Evolutionary conservation across 345 rosid species (phyloP), one percentile per base, ranked within the genome.

Genomic region (Murraya paniculata): DNA sequence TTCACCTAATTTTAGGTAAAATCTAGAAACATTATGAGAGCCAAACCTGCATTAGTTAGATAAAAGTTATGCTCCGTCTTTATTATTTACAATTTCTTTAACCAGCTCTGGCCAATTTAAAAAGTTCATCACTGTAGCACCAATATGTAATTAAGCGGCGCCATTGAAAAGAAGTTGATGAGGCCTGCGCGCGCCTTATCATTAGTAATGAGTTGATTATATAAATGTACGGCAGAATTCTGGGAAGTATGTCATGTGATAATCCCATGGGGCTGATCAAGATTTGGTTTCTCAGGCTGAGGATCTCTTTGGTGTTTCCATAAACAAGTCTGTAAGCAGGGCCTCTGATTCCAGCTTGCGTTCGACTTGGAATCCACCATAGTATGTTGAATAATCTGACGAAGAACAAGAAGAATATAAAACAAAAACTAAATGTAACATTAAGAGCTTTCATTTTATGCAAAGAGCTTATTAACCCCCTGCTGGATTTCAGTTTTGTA

Each of bases 1-100:
- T 11, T 45, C 18, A 13, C 50, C 50, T 2, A 13, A 45, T 45
- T 13, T 45, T 45, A 13, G 5, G 11, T 45, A 13, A 45, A 45
- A 45, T 45, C 5, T 45, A 45, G 16, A 10, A 41, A 11, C 50
- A 41, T 11, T 41, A 11, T 41, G 50, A 41, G 50, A 41, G 50
- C 50, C 50, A 41, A 41, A 11, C 11, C 50, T 41, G 2, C 50
- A 11, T 45, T 45, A 45, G 50, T 13, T 45, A 45, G 13, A 45
- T 3, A 45, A 13, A 11, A 45, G 50, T 45, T 73, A 83, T 45
- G 41, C 64, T 68, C 76, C 80, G 7, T 83, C 82, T 45, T 80
- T 88, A 25, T 80, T 80, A 78, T 45, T 84, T 45, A 90, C 68
- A 35, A 90, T 55, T 74, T 90, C 87, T 77, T 88, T 86, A 38